A percentile compares a stretch with the other conserved stretches of the same genome.
Evolutionary conservation across 306 rosid species (phyloP).

Genomic region (Malus asiatica): DNA sequence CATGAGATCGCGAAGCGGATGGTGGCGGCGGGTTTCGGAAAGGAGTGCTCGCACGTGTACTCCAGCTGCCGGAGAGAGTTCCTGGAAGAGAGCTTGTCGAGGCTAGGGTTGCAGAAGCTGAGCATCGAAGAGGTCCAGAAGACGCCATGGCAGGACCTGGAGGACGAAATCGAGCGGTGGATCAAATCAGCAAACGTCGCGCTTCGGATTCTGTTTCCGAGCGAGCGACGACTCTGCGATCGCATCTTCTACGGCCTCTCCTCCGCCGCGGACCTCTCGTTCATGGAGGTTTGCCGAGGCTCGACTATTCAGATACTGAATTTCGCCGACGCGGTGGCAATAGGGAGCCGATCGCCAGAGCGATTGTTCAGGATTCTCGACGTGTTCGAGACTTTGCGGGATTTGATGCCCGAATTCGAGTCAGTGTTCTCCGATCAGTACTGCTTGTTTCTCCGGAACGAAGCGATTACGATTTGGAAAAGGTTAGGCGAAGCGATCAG

Average conservation of each 20-base stretch:
- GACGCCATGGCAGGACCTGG: constrained; percentile 78
- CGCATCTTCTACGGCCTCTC: constrained; percentile 77
- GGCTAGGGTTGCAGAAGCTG: constrained; percentile 83
- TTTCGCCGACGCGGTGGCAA: constrained; percentile 77
- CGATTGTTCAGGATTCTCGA: constrained; percentile 69
- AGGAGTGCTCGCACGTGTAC: constrained; percentile 83
- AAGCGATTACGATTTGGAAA: constrained; percentile 77
- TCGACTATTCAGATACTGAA: constrained; percentile 70
- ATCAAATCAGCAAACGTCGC: constrained; percentile 66
- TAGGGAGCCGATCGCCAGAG: constrained; percentile 83
- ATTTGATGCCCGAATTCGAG: constrained; percentile 69
- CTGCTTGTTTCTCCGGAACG: constrained; percentile 61
- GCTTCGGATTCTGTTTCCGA: constrained; percentile 68
- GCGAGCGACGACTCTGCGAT: constrained; percentile 73
- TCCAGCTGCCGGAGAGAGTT: constrained; percentile 83
- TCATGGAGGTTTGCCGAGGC: constrained; percentile 91
- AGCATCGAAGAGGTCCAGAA: constrained; percentile 85
- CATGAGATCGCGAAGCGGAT: constrained; percentile 90
- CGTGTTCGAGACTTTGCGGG: constrained; percentile 74
- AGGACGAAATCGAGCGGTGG: constrained; percentile 88
- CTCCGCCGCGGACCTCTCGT: constrained; percentile 66
- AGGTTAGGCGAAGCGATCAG: constrained; percentile 76
- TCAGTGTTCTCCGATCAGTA: constrained; percentile 64
- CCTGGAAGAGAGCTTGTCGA: constrained; percentile 71
- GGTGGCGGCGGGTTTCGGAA: constrained; percentile 84